Percentiles rank a stretch among this genome's conserved stretches.
These are phyloP conservation scores for Agroathelia rolfsii DNA, from an alignment of 1,284 basidiomycete genomes.

Conservation along the genomic window DNA sequence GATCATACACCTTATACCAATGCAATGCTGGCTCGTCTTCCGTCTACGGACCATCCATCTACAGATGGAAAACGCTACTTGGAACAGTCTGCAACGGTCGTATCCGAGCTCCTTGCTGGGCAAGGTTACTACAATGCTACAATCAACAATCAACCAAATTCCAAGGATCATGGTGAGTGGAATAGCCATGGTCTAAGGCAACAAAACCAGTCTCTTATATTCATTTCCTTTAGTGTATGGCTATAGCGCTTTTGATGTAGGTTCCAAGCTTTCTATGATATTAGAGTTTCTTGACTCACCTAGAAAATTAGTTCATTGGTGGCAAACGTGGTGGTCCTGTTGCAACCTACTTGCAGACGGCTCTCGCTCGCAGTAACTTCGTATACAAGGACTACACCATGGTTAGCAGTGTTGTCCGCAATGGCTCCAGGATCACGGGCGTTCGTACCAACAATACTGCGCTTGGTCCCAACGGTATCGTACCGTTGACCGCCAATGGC, in stretches of 20 bases:
- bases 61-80: constrained; percentile 54
- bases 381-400: constrained; percentile 23
- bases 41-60: constrained; percentile 48
- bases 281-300: too few relatives aligned
- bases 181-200: too few relatives aligned
- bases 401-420: constrained; percentile 28
- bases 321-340: constrained; percentile 31
- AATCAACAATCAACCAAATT: constrained; percentile 45
- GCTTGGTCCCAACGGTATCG: constrained; percentile 27
- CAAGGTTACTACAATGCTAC: constrained; percentile 43
- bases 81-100: constrained; percentile 37
- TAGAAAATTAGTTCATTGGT: constrained; percentile 28
- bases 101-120: constrained; percentile 29
- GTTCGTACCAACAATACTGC: constrained; percentile 32
- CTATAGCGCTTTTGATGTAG: constrained; percentile 44
- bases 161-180: constrained; percentile 52
- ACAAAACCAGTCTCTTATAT: too few relatives aligned
- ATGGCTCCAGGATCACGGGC: constrained; percentile 30
- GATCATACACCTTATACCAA: constrained; percentile 40
- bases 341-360: constrained; percentile 31
- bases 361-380: constrained; percentile 28
- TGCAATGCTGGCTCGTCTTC: constrained; percentile 39
- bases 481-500: constrained; percentile 28
- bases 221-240: too few relatives aligned
- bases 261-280: too few relatives aligned